Base-by-base conservation (phyloP, 805 yeast genomes). In the Candida fluviatilis region DNA sequence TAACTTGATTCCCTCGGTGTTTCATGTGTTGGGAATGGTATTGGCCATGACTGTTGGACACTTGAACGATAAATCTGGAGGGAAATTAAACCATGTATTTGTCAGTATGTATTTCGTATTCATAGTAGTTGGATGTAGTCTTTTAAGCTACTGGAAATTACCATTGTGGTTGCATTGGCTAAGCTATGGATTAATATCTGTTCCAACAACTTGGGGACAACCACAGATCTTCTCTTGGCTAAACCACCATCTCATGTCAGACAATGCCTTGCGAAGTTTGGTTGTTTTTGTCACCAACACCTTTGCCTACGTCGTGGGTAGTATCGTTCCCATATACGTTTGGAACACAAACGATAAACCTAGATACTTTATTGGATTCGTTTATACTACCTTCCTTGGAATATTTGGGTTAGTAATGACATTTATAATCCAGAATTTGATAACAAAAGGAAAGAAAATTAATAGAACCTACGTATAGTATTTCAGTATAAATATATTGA, bases 201-300 rank as follows among this genome's bases (percentile, higher is more conserved):
- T 71, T 12, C 77, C 78, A 8, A 57, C 69, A 0, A 50, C 72
- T 2, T 68, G 68, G 69, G 81, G 78, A 1, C 80, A 73, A 55
- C 80, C 80, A 2, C 66, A 73, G 46, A 71, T 75, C 11, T 77
- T 66, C 42, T 60, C 78, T 3, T 77, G 82, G 83, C 67, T 75
- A 25, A 76, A 76, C 47, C 57, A 74, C 24, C 46, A 66, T 16
- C 48, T 76, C 15, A 58, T 61, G 16, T 50, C 59, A 7, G 71
- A 71, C 43, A 75, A 71, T 49, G 50, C 61, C 64, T 57, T 62
- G 52, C 50, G 64, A 57, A 49, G 55, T 39, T 62, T 64, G 36
- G 53, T 62, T n/a, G 60, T 64, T 16, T 66, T 64, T 8, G 39
- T 48, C 18, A 65, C 70, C 7, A 65, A 65, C 37, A 55, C 58